Base-by-base conservation (phyloP, 2,329 filamentous ascomycete species). In the Exophiala viscosa region DNA sequence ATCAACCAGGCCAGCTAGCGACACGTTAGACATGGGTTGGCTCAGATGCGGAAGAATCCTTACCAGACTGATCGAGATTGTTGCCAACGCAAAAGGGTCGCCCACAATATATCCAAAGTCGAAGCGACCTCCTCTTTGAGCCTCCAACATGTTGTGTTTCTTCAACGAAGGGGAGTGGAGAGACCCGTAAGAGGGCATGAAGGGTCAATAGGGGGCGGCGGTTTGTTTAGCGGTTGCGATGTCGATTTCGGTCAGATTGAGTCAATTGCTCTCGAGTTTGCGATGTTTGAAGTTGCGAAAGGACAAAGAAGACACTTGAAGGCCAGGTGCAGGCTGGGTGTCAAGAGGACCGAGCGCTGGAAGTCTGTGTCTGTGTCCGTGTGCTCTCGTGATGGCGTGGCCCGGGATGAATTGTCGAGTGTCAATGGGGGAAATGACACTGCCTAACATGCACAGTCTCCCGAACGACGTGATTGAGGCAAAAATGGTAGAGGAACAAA, bases 11-110 rank as follows among this genome's bases (percentile, higher is more conserved):
- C 92, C 60, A 96, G 84, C 92, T 97, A 69, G 62, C 59, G 40
- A 52, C 90, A 96, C 67, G 64, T 62, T 45, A 58, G 59, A 34
- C 13, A 17, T 31, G 36, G 20, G 39, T 41, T 40, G 39, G 33
- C 32, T 31, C 14, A 45, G 23, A 20, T 13, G 35, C 32, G 31
- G 45, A 9, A 35, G 45, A 33, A 11, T 31, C 81, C 90, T 71
- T 83, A 96, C 92, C 67, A 88, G 79, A 59, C 87, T 83, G 70
- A 97, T 96, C 52, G 92, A 96, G 60, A 95, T 83, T 33, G 93
- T 97, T 50, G 91, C 90, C 55, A 99, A 81, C 55, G 92, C 91
- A 72, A 99, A 97, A 5, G 93, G 93, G 73, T 99, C 92, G 65
- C 93, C 93, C 57, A 96, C 80, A 64, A 99, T 90, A 73, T 96